These are phyloP conservation scores for Ammopiptanthus mongolicus DNA, from an alignment of 306 rosid species.

Conservation along the genomic window DNA sequence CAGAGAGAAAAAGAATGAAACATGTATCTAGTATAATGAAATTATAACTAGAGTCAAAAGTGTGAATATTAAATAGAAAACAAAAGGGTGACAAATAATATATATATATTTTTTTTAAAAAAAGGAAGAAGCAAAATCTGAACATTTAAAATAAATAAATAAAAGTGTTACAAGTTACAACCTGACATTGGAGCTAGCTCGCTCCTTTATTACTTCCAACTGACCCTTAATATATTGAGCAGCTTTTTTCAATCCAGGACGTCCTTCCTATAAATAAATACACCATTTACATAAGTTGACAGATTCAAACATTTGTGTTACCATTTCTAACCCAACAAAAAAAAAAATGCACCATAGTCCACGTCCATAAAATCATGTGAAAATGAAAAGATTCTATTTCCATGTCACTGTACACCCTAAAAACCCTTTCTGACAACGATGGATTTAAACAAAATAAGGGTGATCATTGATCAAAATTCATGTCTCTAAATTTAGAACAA, in stretches of 20 bases:
- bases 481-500: not conserved
- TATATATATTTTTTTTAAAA: not conserved
- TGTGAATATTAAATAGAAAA: not conserved
- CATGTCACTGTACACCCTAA: not conserved
- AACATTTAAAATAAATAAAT: not conserved
- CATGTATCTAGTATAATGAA: not conserved
- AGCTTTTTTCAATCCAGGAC: conserved; percentile 84
- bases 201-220: conserved; percentile 59
- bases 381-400: not conserved
- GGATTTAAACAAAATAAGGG: not conserved
- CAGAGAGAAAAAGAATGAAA: not conserved
- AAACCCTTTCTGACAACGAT: not conserved
- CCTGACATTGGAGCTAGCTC: conserved; percentile 68
- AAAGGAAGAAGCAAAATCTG: not conserved
- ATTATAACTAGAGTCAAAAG: not conserved
- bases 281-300: not conserved
- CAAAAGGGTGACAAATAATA: not conserved
- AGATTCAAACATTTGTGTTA: not conserved
- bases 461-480: not conserved
- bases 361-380: conserved; percentile 8
- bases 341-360: conserved; percentile 20
- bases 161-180: conserved; percentile 25
- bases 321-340: too few relatives aligned
- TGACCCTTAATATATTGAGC: conserved; percentile 68
- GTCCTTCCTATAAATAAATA: conserved; percentile 68